Evolutionary conservation across 306 rosid genomes (phyloP), one percentile per base, ranked within the genome.

Genomic region (Prosopis cineraria): DNA sequence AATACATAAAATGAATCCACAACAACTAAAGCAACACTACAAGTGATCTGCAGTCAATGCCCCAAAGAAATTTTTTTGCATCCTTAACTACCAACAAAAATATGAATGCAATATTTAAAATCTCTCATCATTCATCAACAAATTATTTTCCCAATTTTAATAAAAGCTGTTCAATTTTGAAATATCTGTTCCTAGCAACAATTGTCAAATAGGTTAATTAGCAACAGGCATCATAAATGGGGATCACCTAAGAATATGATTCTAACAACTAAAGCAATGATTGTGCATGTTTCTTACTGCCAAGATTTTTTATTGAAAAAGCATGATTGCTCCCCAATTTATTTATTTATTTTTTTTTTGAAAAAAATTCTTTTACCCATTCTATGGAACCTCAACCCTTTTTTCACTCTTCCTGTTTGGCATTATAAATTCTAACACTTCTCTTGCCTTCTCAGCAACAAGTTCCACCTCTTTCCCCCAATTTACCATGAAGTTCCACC

Each of bases 241-340:
- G 7, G 37, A 76, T 24, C 24, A 76, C 16, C 36, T 24, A 48
- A 17, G 30, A 47, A 47, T 47, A 76, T 25, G 55, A 48, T 48
- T 48, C 53, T 12, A 76, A 52, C 27, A 65, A 64, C 48, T 64
- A 48, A 76, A 44, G 37, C 37, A 63, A 33, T 64, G 50, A 40
- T 64, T 47, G 72, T 47, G 19, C 19, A 44, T 44, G 12, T 44
- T 14, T 44, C 48, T 44, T 44, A 44, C n/a, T n/a, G n/a, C 19
- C 12, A 44, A 4, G 13, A 44, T 1, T 44, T 11, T 44, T 44
- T 2, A 44, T 11, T 14, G 17, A 44, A 47, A 47, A 47, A 14
- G 12, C 22, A 16, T 60, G 20, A 60, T 16, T 60, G 19, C 10
- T 30, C 40, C 14, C 67, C 40, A 30, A 30, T 5, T 29, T 30